Percentiles rank a stretch among this genome's conserved stretches.
phyloP scores from a whole-genome alignment of 108 stramenopile species.

The Skeletonema tropicum region DNA sequence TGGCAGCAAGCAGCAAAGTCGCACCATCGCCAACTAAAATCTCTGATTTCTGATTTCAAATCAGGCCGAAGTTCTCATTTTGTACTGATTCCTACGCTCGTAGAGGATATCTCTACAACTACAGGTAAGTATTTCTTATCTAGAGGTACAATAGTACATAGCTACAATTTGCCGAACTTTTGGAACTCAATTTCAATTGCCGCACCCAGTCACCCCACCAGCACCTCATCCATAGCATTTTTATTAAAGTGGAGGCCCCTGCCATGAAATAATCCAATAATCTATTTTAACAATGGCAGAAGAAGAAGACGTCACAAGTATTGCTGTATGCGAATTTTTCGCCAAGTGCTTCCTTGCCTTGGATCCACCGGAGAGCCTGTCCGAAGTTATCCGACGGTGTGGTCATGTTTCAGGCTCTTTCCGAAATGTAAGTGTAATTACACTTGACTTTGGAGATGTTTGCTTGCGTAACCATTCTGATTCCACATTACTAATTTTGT shows the following conservation, averaged over 20 bases:
- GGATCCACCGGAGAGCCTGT: slow-evolving; percentile 51
- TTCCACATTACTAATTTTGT: too few species aligned
- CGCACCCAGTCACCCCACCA: too few species aligned
- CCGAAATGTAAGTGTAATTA: slow-evolving; percentile 78
- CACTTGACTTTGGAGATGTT: not conserved
- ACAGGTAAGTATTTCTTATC: too few species aligned
- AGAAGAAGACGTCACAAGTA: slow-evolving; percentile 21
- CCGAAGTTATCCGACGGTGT: slow-evolving; percentile 83
- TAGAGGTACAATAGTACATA: too few species aligned
- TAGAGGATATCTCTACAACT: too few species aligned
- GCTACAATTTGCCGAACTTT: too few species aligned
- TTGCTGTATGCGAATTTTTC: slow-evolving; percentile 41
- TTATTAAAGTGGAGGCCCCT: too few species aligned
- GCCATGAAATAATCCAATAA: not conserved
- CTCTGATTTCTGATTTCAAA: too few species aligned
- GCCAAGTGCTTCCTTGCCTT: slow-evolving; percentile 41
- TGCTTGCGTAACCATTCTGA: not conserved
- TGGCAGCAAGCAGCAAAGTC: not conserved
- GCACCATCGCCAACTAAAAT: not conserved
- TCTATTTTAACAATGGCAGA: slow-evolving; percentile 24
- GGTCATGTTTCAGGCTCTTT: slow-evolving; percentile 81
- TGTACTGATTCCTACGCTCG: not conserved
- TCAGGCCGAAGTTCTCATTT: too few species aligned
- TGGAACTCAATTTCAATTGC: too few species aligned
- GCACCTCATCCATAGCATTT: too few species aligned